phyloP scores from a whole-genome alignment of 1,284 basidiomycete genomes.

The Ceratorhiza oryzae-sativae region DNA sequence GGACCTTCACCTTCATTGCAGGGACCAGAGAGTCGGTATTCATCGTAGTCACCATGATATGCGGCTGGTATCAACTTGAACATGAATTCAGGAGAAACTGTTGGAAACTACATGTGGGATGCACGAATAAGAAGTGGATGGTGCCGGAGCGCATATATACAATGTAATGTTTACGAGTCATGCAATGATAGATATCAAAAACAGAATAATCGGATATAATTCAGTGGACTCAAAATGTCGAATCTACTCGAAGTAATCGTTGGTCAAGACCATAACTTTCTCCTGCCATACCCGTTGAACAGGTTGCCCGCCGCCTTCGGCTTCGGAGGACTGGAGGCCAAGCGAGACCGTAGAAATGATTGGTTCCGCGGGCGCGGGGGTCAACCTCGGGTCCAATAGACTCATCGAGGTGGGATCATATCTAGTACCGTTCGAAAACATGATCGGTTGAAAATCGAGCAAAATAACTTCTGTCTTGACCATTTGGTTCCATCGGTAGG shows the following conservation, averaged over 20 bases:
- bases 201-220: neutral
- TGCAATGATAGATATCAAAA: neutral
- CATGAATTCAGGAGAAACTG: neutral
- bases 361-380: slow-evolving; percentile 6
- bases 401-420: slow-evolving; percentile 15
- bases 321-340: slow-evolving; percentile 26
- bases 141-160: neutral
- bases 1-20: slow-evolving; percentile 16
- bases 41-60: slow-evolving; percentile 3
- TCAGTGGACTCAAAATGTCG: neutral
- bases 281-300: slow-evolving; percentile 18
- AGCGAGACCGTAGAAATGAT: slow-evolving; percentile 15
- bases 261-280: slow-evolving; percentile 5
- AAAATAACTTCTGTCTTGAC: slow-evolving; percentile 28
- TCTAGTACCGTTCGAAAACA: slow-evolving; percentile 13
- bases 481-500: slow-evolving; percentile 33
- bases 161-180: neutral
- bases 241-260: slow-evolving; percentile 16
- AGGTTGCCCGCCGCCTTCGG: slow-evolving; percentile 15
- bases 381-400: neutral
- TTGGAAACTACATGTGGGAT: neutral
- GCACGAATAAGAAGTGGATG: neutral
- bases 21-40: neutral
- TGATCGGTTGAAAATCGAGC: slow-evolving; percentile 31
- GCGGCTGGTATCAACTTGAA: neutral